Percentiles rank a stretch among this genome's conserved stretches.
phyloP scores from a whole-genome alignment of 257 asterid genomes.

The Solanum ossicruentum region DNA sequence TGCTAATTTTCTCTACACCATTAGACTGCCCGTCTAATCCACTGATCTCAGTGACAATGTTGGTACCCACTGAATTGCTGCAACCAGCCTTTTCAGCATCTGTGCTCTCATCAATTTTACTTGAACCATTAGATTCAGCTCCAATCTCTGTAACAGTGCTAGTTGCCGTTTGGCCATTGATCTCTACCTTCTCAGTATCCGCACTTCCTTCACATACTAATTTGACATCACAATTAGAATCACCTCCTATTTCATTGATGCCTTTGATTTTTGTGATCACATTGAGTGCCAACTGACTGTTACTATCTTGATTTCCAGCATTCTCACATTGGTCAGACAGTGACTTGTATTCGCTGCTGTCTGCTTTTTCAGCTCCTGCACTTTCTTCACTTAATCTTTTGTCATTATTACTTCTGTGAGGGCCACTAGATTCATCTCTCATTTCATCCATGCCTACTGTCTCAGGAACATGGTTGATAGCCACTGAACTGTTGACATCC shows the following conservation, averaged over 20 bases:
- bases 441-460: not conserved
- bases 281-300: not conserved
- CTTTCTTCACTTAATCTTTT: not conserved
- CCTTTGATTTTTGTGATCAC: not conserved
- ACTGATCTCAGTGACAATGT: not conserved
- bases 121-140: not conserved
- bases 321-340: not conserved
- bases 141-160: not conserved
- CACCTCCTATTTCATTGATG: not conserved
- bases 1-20: not conserved
- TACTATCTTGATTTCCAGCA: not conserved
- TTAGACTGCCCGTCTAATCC: not conserved
- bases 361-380: not conserved
- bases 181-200: not conserved
- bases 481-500: not conserved
- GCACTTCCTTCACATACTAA: not conserved
- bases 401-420: not conserved
- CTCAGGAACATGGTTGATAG: not conserved
- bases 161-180: not conserved
- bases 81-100: not conserved
- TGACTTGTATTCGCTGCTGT: not conserved
- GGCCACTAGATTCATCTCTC: not conserved
- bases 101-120: not conserved
- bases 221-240: not conserved
- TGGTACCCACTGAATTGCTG: not conserved